Evolutionary conservation across 306 rosid genomes (phyloP).

Genomic region (Lathyrus oleraceus): DNA sequence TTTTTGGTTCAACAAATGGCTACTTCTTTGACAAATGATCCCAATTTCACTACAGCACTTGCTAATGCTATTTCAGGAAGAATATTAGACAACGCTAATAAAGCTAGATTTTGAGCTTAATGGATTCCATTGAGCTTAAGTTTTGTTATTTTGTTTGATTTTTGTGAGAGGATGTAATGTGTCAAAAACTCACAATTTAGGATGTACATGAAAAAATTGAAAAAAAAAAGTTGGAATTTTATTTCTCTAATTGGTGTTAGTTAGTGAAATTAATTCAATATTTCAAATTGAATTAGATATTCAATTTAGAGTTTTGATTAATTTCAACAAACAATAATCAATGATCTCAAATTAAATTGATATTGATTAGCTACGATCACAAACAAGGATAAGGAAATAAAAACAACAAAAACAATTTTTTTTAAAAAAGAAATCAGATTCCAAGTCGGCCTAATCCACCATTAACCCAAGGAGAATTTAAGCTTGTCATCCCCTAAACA

Average conservation of each 20-base stretch:
- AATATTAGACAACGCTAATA: conserved; percentile 35
- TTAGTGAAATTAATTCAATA: no score
- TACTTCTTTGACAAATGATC: conserved; percentile 73
- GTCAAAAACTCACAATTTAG: neutral
- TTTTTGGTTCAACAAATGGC: conserved; percentile 78
- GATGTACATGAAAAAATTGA: conserved; percentile 20
- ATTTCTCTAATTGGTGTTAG: neutral
- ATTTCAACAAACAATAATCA: no score
- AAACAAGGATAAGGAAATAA: no score
- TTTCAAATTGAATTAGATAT: no score
- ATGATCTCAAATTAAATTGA: no score
- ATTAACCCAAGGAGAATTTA: no score
- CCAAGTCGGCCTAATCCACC: no score
- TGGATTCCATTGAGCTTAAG: neutral
- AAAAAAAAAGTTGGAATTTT: conserved; percentile 6
- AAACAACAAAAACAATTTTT: no score
- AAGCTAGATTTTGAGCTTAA: conserved; percentile 17
- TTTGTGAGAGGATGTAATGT: neutral
- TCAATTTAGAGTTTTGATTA: no score
- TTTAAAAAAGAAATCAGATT: no score
- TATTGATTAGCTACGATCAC: no score
- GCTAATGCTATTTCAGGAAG: conserved; percentile 72
- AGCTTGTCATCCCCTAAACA: no score
- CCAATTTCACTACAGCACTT: conserved; percentile 69
- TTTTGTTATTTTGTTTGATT: neutral